A percentile compares a stretch with the other conserved stretches of the same genome.
These are phyloP conservation scores for Margaritispora aquatica DNA, from an alignment of 495 filamentous ascomycete genomes.

Conservation along the genomic window DNA sequence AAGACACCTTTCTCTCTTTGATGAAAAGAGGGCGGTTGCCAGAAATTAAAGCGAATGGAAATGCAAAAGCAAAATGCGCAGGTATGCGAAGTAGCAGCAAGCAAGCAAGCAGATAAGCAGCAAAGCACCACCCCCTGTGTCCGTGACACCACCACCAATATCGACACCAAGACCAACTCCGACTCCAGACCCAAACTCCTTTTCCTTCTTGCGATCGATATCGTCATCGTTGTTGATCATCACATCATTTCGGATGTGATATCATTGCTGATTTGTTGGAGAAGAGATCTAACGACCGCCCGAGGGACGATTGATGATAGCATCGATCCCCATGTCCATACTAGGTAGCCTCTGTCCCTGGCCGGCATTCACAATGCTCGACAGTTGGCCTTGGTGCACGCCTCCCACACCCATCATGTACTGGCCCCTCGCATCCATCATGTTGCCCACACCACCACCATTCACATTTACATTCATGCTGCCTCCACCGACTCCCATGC, in stretches of 20 bases:
- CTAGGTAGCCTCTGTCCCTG: constrained; percentile 36
- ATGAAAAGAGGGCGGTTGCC: no score
- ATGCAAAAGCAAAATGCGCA: neutral
- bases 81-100: neutral
- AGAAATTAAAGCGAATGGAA: neutral
- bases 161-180: neutral
- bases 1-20: no score
- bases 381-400: neutral
- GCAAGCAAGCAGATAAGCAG: neutral
- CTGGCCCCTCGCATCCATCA: neutral
- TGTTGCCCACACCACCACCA: neutral
- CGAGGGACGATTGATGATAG: constrained; percentile 43
- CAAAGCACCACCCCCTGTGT: neutral
- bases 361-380: neutral
- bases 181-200: neutral
- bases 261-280: no score
- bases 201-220: neutral
- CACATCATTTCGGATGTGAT: neutral
- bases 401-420: neutral
- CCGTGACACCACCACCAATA: neutral
- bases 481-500: neutral
- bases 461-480: no score
- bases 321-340: constrained; percentile 51
- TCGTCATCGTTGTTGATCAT: neutral
- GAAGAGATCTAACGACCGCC: neutral